phyloP scores from a whole-genome alignment of 2,329 filamentous ascomycete species.

The Claviceps monticola region DNA sequence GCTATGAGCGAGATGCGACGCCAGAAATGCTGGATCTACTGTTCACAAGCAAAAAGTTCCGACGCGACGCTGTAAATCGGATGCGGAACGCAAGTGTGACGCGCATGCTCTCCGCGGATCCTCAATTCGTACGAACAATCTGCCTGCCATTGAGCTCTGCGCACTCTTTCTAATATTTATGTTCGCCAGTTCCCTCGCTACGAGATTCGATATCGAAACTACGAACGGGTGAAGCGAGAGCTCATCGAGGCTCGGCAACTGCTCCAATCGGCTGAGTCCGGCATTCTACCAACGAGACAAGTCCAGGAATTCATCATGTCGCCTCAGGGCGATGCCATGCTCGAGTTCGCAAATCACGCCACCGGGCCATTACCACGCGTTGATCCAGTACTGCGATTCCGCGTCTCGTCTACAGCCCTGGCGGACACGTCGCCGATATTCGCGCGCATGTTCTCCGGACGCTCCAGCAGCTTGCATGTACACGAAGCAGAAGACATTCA shows the following conservation, averaged over 20 bases:
- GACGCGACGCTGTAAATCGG: slow-evolving; percentile 26
- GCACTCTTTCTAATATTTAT: background rate
- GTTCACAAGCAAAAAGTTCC: slow-evolving; percentile 27
- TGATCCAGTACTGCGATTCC: slow-evolving; percentile 32
- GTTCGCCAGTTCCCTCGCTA: slow-evolving; percentile 27
- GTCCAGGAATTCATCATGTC: slow-evolving; percentile 30
- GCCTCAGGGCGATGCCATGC: slow-evolving; percentile 31
- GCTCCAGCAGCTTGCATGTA: slow-evolving; percentile 15
- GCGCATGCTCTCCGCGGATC: slow-evolving; percentile 28
- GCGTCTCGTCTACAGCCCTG: slow-evolving; percentile 36
- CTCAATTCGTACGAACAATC: slow-evolving; percentile 24
- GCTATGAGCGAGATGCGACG: slow-evolving; percentile 29
- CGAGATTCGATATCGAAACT: slow-evolving; percentile 33
- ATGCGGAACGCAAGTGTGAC: slow-evolving; percentile 33
- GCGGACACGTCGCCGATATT: slow-evolving; percentile 39
- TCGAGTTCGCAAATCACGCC: slow-evolving; percentile 35
- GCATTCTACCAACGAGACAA: slow-evolving; percentile 23
- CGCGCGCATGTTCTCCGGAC: slow-evolving; percentile 29
- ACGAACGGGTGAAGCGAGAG: slow-evolving; percentile 29
- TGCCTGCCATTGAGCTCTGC: background rate
- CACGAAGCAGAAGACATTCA: slow-evolving; percentile 25
- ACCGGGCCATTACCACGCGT: slow-evolving; percentile 15
- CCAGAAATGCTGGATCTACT: slow-evolving; percentile 28
- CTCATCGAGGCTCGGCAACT: slow-evolving; percentile 25
- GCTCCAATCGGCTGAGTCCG: slow-evolving; percentile 26